Evolutionary conservation across 2,329 filamentous ascomycete species (phyloP).

Genomic region (Epichloe elymi): DNA sequence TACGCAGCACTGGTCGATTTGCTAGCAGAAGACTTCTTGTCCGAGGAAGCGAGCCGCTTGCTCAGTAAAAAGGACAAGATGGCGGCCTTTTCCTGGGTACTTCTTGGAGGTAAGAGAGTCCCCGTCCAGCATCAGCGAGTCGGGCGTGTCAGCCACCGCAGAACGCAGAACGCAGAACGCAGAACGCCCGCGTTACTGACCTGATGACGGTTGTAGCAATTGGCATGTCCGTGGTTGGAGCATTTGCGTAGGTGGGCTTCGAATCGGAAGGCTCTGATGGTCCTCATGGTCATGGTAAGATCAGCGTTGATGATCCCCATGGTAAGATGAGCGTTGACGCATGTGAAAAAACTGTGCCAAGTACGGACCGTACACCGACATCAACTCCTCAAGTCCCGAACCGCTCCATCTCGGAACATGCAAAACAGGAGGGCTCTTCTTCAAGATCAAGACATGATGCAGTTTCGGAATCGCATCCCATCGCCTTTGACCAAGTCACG

Average conservation of each 20-base stretch:
- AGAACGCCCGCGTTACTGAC: not conserved
- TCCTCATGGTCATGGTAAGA: too few species aligned
- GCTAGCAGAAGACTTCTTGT: conserved; percentile 52
- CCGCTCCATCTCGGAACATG: too few species aligned
- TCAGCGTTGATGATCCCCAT: too few species aligned
- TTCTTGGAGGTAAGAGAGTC: conserved; percentile 33
- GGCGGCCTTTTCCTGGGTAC: conserved; percentile 36
- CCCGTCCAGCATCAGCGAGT: not conserved
- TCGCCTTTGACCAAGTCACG: too few species aligned
- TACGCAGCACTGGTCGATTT: conserved; percentile 52
- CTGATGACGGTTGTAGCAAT: conserved; percentile 9
- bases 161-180: not conserved
- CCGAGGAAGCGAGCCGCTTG: conserved; percentile 36
- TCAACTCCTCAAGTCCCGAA: too few species aligned
- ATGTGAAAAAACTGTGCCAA: too few species aligned
- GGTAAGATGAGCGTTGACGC: too few species aligned
- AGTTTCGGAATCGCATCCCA: too few species aligned
- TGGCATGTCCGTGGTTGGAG: conserved; percentile 21
- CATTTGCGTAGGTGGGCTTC: conserved; percentile 24
- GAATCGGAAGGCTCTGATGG: too few species aligned
- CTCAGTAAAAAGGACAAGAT: conserved; percentile 41
- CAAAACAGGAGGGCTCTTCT: too few species aligned
- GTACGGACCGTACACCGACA: too few species aligned
- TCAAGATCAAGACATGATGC: too few species aligned
- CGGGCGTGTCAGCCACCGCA: not conserved